phyloP scores from a whole-genome alignment of 805 yeast species.

The Zygosaccharomyces bisporus region DNA sequence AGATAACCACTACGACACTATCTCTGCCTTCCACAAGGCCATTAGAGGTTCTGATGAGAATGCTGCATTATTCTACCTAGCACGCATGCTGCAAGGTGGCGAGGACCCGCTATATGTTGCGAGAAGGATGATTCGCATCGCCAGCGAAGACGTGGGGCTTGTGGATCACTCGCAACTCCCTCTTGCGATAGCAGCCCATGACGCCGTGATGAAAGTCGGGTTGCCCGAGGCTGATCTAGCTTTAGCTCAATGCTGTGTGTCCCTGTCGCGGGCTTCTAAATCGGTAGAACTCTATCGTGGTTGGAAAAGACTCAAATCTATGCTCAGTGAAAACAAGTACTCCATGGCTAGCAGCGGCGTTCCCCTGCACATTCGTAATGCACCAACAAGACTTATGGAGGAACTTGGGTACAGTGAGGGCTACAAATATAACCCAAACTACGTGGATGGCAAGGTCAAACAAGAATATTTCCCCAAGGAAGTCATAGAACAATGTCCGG shows the following conservation, averaged over 20 bases:
- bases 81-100: conserved; percentile 86
- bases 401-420: conserved; percentile 81
- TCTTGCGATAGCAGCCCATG: conserved; percentile 79
- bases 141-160: conserved; percentile 91
- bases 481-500: conserved; percentile 32
- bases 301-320: conserved; percentile 59
- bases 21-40: conserved; percentile 92
- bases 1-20: conserved; percentile 91
- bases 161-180: conserved; percentile 81
- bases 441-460: conserved; percentile 59
- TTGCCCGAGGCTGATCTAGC: conserved; percentile 91
- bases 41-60: conserved; percentile 86
- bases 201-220: conserved; percentile 85
- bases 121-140: conserved; percentile 88
- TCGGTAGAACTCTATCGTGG: conserved; percentile 84
- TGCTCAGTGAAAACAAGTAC: conserved; percentile 50
- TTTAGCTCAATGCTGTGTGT: conserved; percentile 89
- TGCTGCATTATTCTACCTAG: conserved; percentile 84
- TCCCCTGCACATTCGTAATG: conserved; percentile 85
- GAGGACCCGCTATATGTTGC: conserved; percentile 90
- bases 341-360: conserved; percentile 47
- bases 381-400: conserved; percentile 88
- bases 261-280: conserved; percentile 79
- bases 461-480: conserved; percentile 76
- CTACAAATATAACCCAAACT: conserved; percentile 88